Conservation (phyloP, 192 early-diverging fungal species). For the Rhizophagus clarus region DNA sequence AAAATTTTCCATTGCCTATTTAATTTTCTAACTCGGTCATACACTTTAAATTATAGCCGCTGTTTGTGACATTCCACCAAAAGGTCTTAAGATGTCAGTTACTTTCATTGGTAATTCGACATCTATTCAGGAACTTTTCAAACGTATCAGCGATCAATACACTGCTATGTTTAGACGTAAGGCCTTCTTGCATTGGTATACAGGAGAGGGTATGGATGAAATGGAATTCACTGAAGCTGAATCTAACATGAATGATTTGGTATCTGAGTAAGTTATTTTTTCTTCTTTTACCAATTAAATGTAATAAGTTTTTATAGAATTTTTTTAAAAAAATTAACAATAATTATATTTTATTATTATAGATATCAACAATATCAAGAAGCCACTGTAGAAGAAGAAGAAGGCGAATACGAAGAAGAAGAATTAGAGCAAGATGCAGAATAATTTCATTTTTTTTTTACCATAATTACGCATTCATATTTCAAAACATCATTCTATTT, state of each 20-base stretch:
- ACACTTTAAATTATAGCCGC: constrained; percentile 39
- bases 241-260: constrained; percentile 98
- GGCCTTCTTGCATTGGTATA: constrained; percentile 97
- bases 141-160: constrained; percentile 90
- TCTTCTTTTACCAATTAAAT: too few relatives aligned
- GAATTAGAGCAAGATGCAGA: constrained; percentile 37
- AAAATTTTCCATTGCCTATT: neutral
- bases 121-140: constrained; percentile 91
- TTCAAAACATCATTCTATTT: neutral
- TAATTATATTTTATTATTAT: neutral
- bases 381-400: constrained; percentile 74
- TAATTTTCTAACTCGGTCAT: neutral
- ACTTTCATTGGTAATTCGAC: constrained; percentile 95
- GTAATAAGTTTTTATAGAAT: too few relatives aligned
- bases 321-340: too few relatives aligned
- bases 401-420: constrained; percentile 55
- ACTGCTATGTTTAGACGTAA: constrained; percentile 90
- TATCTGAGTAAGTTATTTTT: constrained; percentile 71
- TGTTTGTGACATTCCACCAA: constrained; percentile 89
- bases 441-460: neutral
- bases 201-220: constrained; percentile 94
- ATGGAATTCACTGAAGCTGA: constrained; percentile 96
- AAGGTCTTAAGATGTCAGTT: constrained; percentile 87
- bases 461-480: neutral
- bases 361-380: constrained; percentile 92